Base-by-base conservation (phyloP, 345 rosid genomes). In the Corymbia maculata region DNA sequence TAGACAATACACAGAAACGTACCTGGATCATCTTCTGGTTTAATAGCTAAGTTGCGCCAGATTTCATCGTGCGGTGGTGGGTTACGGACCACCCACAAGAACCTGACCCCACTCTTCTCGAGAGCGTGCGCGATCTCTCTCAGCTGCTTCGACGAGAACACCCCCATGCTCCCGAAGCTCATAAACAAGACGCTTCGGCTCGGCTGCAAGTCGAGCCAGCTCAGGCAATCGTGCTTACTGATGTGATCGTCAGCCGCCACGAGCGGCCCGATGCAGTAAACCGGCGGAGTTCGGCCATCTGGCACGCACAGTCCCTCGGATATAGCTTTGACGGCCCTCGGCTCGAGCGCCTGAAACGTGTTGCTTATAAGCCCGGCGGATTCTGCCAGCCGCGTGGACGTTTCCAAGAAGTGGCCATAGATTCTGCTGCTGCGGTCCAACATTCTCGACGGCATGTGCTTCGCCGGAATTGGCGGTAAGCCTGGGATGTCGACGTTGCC, bases 11-110 rank as follows among this genome's bases (percentile, higher is more conserved):
- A 53, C 17, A 7, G 49, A 17, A 36, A 36, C 13, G 36, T 75
- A 75, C 82, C 80, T 59, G 42, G 89, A 45, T 70, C 45, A 17
- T 32, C 66, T 19, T 57, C 87, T 13, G 61, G n/a, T 88, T 55
- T 57, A 16, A 59, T 24, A 32, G 91, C 86, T 45, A 66, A 26
- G 5, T 8, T 6, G 6, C 11, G 32, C 32, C 24, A 22, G 51
- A 28, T 79, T 30, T 79, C 86, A 17, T 66, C 49, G 9, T 87
- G 85, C 4, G 88, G 88, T 17, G 94, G 94, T 84, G 85, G 79
- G 1, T 92, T 86, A 21, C 92, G 93, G 22, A 89, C 92, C 13
- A 70, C 80, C 96, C 95, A 94, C 61, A 92, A 36, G 86, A 94
- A 94, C 32, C 89, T 86, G 6, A 86, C 87, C 0, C 87, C 91